Evolutionary conservation across 1,284 basidiomycete genomes (phyloP), one percentile per base, ranked within the genome.

Genomic region (Tremellales sp.): DNA sequence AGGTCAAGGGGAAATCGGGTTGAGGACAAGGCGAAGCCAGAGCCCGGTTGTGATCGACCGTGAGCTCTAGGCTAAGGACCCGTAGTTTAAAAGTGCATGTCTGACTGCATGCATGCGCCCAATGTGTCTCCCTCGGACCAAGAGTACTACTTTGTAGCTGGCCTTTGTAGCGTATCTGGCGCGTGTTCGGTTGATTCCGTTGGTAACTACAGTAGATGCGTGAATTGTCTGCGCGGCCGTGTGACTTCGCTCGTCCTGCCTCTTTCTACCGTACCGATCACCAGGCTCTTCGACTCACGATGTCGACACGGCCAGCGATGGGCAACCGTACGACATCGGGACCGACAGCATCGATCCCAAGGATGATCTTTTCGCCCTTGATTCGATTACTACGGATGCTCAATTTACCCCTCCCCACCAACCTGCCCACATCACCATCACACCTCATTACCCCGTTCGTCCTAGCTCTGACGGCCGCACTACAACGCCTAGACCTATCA

Each of bases 401-500:
- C 19, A 49, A 56, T 43, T 26, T 63, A 10, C 55, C 62, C 15
- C 37, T 65, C 27, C n/a, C n/a, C n/a, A n/a, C n/a, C n/a, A 57
- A 56, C 43, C 39, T 64, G 19, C 58, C 57, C 13, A 56, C 55
- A 7, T 61, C 61, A 3, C 55, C 67, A 1, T 39, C 50, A 11
- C 48, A 53, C 10, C 47, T 68, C 22, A 40, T 69, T 45, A 58
- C 63, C 1, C 63, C 64, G 4, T 48, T 74, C 5, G 45, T 64
- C 13, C 58, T 68, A 23, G 64, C 70, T 27, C 36, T 75, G 29
- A 57, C 62, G n/a, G 64, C 69, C 12, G 68, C 68, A 0, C 25
- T 74, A 2, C 62, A 70, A 45, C 82, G 87, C 7, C 77, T 91
- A 21, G 87, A 91, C 78, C 84, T 85, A 65, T 87, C 85, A 0